These are phyloP conservation scores for Trifolium repens DNA, from an alignment of 306 rosid genomes.

Conservation along the genomic window DNA sequence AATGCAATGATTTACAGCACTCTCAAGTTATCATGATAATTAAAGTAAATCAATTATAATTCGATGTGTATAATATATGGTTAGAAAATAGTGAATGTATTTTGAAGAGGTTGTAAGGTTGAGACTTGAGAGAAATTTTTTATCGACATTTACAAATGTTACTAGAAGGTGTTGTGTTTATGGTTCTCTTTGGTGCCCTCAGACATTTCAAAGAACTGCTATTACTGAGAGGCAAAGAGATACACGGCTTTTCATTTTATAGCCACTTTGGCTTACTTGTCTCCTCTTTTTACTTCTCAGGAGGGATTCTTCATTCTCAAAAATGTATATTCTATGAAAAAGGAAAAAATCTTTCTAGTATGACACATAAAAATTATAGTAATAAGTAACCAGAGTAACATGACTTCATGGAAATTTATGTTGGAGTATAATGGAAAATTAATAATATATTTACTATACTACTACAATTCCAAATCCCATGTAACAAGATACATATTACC, in stretches of 20 bases:
- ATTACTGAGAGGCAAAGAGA: not conserved
- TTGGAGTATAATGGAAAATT: not conserved
- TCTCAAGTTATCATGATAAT: conserved; percentile 9
- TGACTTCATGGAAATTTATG: not conserved
- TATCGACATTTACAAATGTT: not conserved
- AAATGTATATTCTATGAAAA: not conserved
- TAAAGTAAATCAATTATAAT: not conserved
- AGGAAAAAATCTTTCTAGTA: not conserved
- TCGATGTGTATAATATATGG: not conserved
- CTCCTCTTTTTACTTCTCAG: not conserved
- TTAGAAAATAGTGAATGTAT: not conserved
- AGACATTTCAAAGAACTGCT: not conserved
- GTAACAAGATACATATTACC: not conserved
- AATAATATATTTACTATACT: conserved; percentile 1
- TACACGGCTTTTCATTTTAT: conserved; percentile 11
- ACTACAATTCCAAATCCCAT: not conserved
- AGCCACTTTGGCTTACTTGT: conserved; percentile 2
- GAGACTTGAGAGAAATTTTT: not conserved
- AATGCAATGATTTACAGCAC: conserved; percentile 20
- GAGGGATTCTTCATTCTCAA: not conserved
- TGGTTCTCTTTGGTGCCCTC: conserved; percentile 6
- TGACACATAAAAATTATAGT: not conserved
- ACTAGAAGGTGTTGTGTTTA: not conserved
- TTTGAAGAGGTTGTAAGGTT: not conserved
- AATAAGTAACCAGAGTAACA: not conserved